Evolutionary conservation across 2,329 filamentous ascomycete species (phyloP), one percentile per base, ranked within the genome.

Genomic region (Acephala macrosclerotiorum): DNA sequence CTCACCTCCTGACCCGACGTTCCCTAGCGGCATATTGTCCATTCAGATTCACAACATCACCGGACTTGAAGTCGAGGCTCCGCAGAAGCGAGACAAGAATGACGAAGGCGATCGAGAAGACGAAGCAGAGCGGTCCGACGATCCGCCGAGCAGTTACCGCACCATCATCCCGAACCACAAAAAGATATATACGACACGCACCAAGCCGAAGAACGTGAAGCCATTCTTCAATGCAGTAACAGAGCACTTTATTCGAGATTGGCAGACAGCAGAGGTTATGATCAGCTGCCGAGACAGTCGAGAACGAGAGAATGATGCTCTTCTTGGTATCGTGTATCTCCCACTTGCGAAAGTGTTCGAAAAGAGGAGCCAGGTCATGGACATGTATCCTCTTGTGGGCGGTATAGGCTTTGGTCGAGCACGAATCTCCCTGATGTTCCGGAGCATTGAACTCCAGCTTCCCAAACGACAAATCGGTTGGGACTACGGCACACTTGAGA

Each of bases 161-260:
- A 91, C 84, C 36, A 85, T 93, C 70, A 90, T 93, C 51, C 78
- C 93, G 70, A 92, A 93, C 74, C 90, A 93, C 73, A 84, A 85
- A 69, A 92, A 86, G 75, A 80, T 84, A 14, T 94, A 89, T 79
- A 88, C 85, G 71, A 92, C 91, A 1, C 81, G 91, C 18, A 92
- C 91, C 0, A 93, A 94, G 77, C 91, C 91, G 0, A 92, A 92
- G 79, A 93, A 92, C 68, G 84, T 88, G 0, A 92, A 92, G 72
- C 91, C 91, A 0, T 93, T 93, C 77, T 93, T 91, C 81, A 93
- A 93, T 69, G 91, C 91, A 2, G 89, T 89, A 6, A 91, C 87
- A 1, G 91, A 94, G 75, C 85, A 89, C 5, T 92, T 92, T 68
- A 83, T 93, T 45, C 82, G 86, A 14, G 88, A 93, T 74, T 92